These are phyloP conservation scores for Termitomyces eurrhizus DNA, from an alignment of 768 basidiomycete genomes.

Conservation along the genomic window DNA sequence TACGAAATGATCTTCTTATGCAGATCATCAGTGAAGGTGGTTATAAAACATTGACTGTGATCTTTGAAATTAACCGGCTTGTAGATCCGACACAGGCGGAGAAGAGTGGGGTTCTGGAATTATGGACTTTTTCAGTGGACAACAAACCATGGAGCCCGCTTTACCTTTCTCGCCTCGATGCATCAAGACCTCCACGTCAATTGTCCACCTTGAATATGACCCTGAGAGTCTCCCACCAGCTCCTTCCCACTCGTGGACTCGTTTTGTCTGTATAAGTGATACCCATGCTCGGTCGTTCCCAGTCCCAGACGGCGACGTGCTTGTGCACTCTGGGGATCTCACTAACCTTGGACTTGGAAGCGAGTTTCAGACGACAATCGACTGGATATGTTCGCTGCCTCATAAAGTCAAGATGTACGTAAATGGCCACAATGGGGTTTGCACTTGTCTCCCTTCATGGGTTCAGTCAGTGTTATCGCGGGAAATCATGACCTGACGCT, in stretches of 20 bases:
- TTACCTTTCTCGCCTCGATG: conserved; percentile 6
- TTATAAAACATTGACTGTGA: too few relatives aligned
- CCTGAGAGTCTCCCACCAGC: conserved; percentile 23
- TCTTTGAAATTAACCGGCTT: too few relatives aligned
- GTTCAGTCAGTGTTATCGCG: conserved; percentile 40
- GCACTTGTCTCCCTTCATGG: background rate
- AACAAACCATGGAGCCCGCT: background rate
- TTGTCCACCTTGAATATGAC: conserved; percentile 37
- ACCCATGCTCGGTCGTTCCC: conserved; percentile 42
- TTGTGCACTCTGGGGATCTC: conserved; percentile 64
- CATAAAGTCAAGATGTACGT: conserved; percentile 59
- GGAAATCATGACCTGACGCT: conserved; percentile 64
- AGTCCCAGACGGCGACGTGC: conserved; percentile 60
- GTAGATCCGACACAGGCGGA: background rate
- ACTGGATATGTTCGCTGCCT: conserved; percentile 54
- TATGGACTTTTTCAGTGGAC: background rate
- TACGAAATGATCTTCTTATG: too few relatives aligned
- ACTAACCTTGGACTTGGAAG: conserved; percentile 43
- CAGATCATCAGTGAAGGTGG: too few relatives aligned
- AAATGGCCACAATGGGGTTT: background rate
- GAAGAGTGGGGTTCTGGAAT: background rate
- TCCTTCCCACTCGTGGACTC: conserved; percentile 42
- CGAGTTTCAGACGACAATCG: conserved; percentile 46
- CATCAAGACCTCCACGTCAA: conserved; percentile 21
- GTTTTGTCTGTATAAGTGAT: conserved; percentile 60